phyloP scores from a whole-genome alignment of 2,329 filamentous ascomycete genomes.

The Elsinoe ampelina region DNA sequence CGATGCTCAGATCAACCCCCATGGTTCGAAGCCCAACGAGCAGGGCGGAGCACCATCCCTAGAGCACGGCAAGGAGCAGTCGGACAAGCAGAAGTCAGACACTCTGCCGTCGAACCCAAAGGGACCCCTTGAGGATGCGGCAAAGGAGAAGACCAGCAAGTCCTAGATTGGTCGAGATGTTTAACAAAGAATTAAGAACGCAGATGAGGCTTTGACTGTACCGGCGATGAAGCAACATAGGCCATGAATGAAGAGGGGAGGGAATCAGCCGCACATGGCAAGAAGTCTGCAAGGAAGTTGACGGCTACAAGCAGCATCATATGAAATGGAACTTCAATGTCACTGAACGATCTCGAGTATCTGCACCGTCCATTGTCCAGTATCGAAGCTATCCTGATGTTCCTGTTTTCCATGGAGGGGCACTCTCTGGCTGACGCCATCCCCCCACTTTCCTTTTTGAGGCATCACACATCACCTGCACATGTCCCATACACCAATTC shows the following conservation, averaged over 20 bases:
- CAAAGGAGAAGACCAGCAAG: conserved; percentile 55
- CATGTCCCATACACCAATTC: not conserved
- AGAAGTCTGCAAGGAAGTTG: not conserved
- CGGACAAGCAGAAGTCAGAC: conserved; percentile 44
- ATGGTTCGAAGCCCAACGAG: conserved; percentile 50
- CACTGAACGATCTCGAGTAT: not conserved
- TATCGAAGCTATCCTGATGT: too few relatives aligned
- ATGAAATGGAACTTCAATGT: not conserved
- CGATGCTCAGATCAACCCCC: conserved; percentile 52
- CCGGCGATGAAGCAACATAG: not conserved
- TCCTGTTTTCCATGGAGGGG: not conserved
- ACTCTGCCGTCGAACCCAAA: conserved; percentile 57
- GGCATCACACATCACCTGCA: not conserved
- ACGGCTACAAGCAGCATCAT: too few relatives aligned
- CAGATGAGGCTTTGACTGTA: too few relatives aligned
- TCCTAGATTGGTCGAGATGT: not conserved
- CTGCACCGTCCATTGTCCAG: not conserved
- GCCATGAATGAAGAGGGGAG: not conserved
- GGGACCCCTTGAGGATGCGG: conserved; percentile 51
- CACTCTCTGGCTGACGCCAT: not conserved
- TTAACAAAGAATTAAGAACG: not conserved
- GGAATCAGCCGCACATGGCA: too few relatives aligned
- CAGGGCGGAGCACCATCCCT: conserved; percentile 33
- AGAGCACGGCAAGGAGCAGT: conserved; percentile 43
- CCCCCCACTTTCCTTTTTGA: conserved; percentile 3